Base-by-base conservation (phyloP, 2,329 filamentous ascomycete genomes). In the Sporothrix mexicana region DNA sequence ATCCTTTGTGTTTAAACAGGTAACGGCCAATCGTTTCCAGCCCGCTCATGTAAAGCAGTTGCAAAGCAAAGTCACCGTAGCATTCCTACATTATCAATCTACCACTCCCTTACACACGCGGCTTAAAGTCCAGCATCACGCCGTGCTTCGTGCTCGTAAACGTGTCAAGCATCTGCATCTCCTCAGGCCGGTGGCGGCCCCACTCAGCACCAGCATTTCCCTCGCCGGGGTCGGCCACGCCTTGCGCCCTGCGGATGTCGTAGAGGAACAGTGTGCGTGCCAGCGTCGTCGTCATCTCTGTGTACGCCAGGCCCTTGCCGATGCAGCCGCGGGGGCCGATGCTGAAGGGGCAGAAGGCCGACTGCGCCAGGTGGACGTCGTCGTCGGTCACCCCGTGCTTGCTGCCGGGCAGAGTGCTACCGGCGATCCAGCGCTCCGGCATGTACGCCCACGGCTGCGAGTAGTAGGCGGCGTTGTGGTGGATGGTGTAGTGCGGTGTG, bases 61-160 rank as follows among this genome's bases (percentile, higher is more conserved):
- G 7, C 30, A 36, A 36, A 36, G 30, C 7, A 36, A 36, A 36
- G 7, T 7, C 30, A 36, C 30, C 30, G 2, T 55, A 23, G 23
- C 20, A n/a, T 55, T 25, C 8, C 12, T 12, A 4, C 51, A 17
- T 13, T 57, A 30, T 4, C 2, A 15, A 36, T 20, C 15, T 17
- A 2, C 62, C 43, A 17, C 62, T n/a, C 15, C n/a, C 66, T 15
- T 62, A 71, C 45, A 23, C 53, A 15, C 70, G 70, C 25, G 23
- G 45, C 70, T 72, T 72, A 43, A 91, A 91, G 82, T 93, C 88
- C 72, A 93, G 83, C 82, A 92, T 85, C 0, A 90, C 89, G 0
- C 92, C 92, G 77, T 92, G 86, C 83, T 93, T 94, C 77, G 87
- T 83, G 77, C 90, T 92, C 45, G 92, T 93, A 80, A 94, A 94